phyloP scores from a whole-genome alignment of 768 basidiomycete genomes.

The Collybiopsis luxurians region DNA sequence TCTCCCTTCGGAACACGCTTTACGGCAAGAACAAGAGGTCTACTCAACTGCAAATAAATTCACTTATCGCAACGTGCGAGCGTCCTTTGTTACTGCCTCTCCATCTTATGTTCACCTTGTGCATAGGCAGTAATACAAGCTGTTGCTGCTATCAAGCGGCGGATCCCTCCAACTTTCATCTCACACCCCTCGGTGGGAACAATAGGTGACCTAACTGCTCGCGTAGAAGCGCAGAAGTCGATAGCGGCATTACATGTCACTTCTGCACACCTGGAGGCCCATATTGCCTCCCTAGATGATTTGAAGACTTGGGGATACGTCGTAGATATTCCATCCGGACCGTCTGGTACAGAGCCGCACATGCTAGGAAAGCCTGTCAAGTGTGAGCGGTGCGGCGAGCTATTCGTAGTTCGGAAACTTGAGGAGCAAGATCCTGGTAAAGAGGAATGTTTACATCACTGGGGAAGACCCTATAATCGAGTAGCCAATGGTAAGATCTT shows the following conservation, averaged over 20 bases:
- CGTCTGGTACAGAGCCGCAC: constrained; percentile 63
- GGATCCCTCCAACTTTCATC: constrained; percentile 50
- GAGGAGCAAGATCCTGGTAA: constrained; percentile 36
- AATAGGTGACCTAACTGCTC: constrained; percentile 56
- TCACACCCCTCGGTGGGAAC: constrained; percentile 79
- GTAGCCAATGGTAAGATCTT: constrained; percentile 58
- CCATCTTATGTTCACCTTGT: constrained; percentile 2
- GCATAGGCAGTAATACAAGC: constrained; percentile 50
- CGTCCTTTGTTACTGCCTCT: not conserved
- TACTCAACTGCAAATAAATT: constrained; percentile 71
- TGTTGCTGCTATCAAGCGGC: constrained; percentile 46
- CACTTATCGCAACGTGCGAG: constrained; percentile 79
- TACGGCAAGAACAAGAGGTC: constrained; percentile 78
- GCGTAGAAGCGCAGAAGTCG: constrained; percentile 52
- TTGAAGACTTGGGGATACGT: constrained; percentile 72
- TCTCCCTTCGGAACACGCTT: constrained; percentile 74
- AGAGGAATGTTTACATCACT: constrained; percentile 76
- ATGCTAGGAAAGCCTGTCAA: constrained; percentile 57
- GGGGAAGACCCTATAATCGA: constrained; percentile 67
- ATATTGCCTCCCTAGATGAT: constrained; percentile 56
- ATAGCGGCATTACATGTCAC: constrained; percentile 54
- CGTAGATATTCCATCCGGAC: constrained; percentile 59
- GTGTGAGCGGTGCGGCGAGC: constrained; percentile 78
- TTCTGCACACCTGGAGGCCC: constrained; percentile 47
- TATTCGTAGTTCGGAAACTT: constrained; percentile 59